Conservation (phyloP, 2,329 filamentous ascomycete species). For the Monosporascus sp. region DNA sequence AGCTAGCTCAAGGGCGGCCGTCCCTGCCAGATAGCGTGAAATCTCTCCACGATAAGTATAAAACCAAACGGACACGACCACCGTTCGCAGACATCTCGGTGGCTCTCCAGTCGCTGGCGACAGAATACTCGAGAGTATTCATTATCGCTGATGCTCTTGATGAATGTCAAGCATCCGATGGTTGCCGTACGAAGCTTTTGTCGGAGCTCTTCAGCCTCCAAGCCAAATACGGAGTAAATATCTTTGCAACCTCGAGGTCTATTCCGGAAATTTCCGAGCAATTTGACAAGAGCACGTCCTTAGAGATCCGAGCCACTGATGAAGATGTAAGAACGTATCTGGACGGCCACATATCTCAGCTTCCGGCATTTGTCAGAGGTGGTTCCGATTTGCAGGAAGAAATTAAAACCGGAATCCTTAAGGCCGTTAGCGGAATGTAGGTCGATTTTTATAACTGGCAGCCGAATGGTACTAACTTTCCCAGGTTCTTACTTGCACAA, state of each 20-base stretch:
- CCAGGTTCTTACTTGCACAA: constrained; percentile 32
- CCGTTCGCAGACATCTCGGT: constrained; percentile 13
- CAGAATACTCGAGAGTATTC: constrained; percentile 15
- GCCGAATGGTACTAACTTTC: constrained; percentile 5
- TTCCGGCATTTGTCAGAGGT: constrained; percentile 8
- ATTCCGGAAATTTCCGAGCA: constrained; percentile 9
- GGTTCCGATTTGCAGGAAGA: constrained; percentile 10
- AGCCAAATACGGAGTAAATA: constrained; percentile 1
- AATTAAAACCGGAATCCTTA: constrained; percentile 13
- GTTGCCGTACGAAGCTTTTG: constrained; percentile 5
- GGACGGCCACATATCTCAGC: constrained; percentile 10
- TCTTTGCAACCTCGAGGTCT: constrained; percentile 12
- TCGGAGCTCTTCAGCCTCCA: constrained; percentile 8
- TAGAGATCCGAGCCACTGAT: constrained; percentile 26
- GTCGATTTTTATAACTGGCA: constrained; percentile 5
- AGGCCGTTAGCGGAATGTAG: constrained; percentile 24
- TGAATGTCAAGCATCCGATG: constrained; percentile 7
- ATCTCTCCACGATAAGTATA: constrained; percentile 19
- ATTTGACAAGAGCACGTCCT: constrained; percentile 1
- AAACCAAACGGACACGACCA: constrained; percentile 13
- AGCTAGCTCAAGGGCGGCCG: constrained; percentile 22
- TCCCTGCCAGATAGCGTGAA: constrained; percentile 19
- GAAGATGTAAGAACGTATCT: constrained; percentile 26
- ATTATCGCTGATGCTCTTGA: constrained; percentile 15
- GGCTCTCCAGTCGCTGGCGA: constrained; percentile 8